A percentile compares a stretch with the other conserved stretches of the same genome.
Conservation (phyloP, 768 basidiomycete species). For the Auricularia heimuer region DNA sequence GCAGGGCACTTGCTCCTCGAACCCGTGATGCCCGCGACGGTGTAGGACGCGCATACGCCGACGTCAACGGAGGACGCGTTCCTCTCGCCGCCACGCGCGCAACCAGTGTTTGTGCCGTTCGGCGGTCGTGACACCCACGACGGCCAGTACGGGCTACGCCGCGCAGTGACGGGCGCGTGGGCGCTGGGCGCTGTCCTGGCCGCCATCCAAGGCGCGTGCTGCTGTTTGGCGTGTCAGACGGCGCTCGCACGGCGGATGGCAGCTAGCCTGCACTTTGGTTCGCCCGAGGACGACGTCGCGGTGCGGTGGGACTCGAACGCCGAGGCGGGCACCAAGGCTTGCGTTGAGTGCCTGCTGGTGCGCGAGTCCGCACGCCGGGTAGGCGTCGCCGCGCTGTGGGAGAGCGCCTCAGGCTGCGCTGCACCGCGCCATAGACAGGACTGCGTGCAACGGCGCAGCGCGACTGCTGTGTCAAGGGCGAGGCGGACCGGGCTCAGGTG, state of each 20-base stretch:
- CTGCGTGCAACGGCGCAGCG: too few species aligned
- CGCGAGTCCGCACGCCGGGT: too few species aligned
- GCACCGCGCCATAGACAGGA: too few species aligned
- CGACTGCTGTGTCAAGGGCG: too few species aligned
- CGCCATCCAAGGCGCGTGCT: constrained; percentile 60
- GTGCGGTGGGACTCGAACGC: not conserved
- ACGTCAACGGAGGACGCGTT: too few species aligned
- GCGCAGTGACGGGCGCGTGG: constrained; percentile 84
- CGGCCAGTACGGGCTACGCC: constrained; percentile 47
- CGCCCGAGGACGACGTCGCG: constrained; percentile 35
- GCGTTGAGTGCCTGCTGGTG: constrained; percentile 18
- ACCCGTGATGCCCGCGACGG: not conserved
- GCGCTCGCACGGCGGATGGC: constrained; percentile 5
- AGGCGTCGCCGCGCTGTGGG: constrained; percentile 24
- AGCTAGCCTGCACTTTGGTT: constrained; percentile 47
- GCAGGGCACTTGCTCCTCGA: not conserved
- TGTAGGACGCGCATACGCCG: too few species aligned
- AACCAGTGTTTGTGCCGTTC: too few species aligned
- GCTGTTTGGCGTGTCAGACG: constrained; percentile 49
- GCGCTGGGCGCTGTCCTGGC: constrained; percentile 79
- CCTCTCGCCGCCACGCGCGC: too few species aligned
- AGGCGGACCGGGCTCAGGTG: too few species aligned
- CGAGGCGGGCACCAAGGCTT: too few species aligned
- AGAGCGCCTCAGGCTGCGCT: constrained; percentile 12
- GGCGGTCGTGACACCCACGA: constrained; percentile 14